Evolutionary conservation across 176 grass and related monocot species (phyloP), one percentile per base, ranked within the genome.

Genomic region (Metroxylon sagu): DNA sequence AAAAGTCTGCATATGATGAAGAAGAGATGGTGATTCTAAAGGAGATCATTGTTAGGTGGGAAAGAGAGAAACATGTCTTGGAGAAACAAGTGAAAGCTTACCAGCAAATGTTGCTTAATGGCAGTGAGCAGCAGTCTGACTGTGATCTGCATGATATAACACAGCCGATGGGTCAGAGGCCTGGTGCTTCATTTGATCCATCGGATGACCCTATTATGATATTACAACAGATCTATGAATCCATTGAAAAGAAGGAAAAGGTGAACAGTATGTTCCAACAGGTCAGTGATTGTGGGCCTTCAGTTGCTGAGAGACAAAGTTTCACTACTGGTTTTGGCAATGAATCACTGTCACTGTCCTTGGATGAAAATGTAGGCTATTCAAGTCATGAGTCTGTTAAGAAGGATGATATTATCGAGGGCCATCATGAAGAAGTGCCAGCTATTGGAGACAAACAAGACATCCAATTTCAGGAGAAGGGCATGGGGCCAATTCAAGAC

Each of bases 11-110:
- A 30, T 98, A 83, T 68, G 83, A 98, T 76, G 77, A 85, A 60
- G 82, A 89, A 66, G 88, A 98, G 75, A 76, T 98, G 74, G 73
- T 73, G 69, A 81, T 89, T 49, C 85, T 98, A 30, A 64, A 76
- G 53, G 88, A 98, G 64, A 98, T 93, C 74, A 61, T 98, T 64
- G 52, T 98, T 54, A 56, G 78, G 19, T 56, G 88, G 48, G 94
- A 98, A 67, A 82, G 77, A 21, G 94, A 98, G 73, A 74, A 53
- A 0, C 63, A 80, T 6, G 71, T 73, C 5, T 67, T 93, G 25
- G 81, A 85, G 55, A 98, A 80, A 58, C 81, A 98, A 74, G 67
- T 89, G 0, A 82, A 98, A 50, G 64, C 77, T 23, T 93, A 82
- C 74, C 79, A 70, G 4, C 82, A 78, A n/a, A 12, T 89, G 25